Percentiles rank a stretch among this genome's conserved stretches.
These are phyloP conservation scores for Torulaspora globosa DNA, from an alignment of 1,139 yeast species.

Conservation along the genomic window DNA sequence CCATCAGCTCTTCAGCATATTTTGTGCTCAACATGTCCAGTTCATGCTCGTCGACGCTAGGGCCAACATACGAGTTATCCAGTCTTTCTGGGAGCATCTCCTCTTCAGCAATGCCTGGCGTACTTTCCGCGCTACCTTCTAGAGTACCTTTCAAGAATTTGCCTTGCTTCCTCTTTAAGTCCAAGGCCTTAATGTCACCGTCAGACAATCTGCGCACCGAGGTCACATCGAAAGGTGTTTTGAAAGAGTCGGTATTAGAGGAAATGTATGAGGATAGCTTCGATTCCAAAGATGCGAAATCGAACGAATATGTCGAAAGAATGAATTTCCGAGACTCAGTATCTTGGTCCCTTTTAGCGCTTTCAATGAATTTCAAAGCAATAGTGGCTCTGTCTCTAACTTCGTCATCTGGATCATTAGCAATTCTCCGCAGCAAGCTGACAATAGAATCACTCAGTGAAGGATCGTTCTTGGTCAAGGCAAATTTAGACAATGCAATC, in stretches of 20 bases:
- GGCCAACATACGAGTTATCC: constrained; percentile 27
- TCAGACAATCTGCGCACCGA: constrained; percentile 51
- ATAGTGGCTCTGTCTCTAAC: constrained; percentile 97
- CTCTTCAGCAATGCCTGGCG: constrained; percentile 12
- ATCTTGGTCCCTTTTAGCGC: constrained; percentile 43
- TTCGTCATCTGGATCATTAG: constrained; percentile 86
- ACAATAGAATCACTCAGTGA: constrained; percentile 64
- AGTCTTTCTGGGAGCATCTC: constrained; percentile 19
- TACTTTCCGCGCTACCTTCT: constrained; percentile 17
- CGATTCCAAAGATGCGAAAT: constrained; percentile 71
- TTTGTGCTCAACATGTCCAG: constrained; percentile 49
- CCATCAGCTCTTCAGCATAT: constrained; percentile 61
- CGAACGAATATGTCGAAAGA: constrained; percentile 65
- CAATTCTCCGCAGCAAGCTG: constrained; percentile 72
- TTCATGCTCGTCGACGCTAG: constrained; percentile 29
- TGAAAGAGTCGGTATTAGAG: constrained; percentile 55
- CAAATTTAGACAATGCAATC: constrained; percentile 86
- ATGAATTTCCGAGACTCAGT: constrained; percentile 46
- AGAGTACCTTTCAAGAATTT: constrained; percentile 35
- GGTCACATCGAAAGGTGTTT: constrained; percentile 64
- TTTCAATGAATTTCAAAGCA: constrained; percentile 62
- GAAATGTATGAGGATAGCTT: constrained; percentile 72
- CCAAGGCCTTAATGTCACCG: constrained; percentile 50
- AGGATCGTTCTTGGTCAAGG: constrained; percentile 65
- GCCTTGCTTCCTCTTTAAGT: constrained; percentile 43